Evolutionary conservation across 2,329 filamentous ascomycete species (phyloP), one percentile per base, ranked within the genome.

Genomic region (Colletotrichum sp.): DNA sequence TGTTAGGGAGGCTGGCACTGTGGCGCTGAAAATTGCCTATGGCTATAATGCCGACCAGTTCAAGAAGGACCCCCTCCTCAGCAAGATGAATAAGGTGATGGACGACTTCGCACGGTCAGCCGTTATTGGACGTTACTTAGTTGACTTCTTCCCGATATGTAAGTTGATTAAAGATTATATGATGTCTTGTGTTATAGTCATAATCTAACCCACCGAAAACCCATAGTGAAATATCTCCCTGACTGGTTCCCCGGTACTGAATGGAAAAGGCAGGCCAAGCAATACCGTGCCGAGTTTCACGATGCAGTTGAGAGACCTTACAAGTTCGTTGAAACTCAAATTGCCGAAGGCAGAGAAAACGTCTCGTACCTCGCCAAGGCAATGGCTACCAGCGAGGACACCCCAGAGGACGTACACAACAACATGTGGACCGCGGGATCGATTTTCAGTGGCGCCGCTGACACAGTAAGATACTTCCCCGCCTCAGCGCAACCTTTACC

Each of bases 161-260:
- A 13, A 26, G 72, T 61, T 69, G 12, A 4, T 30, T 4, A 14
- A 28, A 16, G 4, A 4, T 8, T 43, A 12, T 28, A 1, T 30
- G 16, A 10, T 13, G n/a, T 48, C n/a, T 13, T n/a, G 21, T 16
- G 18, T 30, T 5, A 9, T 3, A 16, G 9, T 3, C 38, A 10
- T 6, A 2, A 8, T 52, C 7, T 12, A 43, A 16, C 7, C 16
- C 10, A 24, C 28, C 12, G 4, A 6, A 3, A 14, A 48, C 13
- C 13, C 18, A 8, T 52, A 87, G 85, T 78, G 24, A 58, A 59
- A 30, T 63, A 77, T 28, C 30, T 78, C 10, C 77, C 77, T 4
- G 64, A 61, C 2, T 77, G 76, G 76, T 56, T 76, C 3, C 77
- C 77, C 4, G 76, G 77, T 5, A 52, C 76, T 4, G 71, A 21